Base-by-base conservation (phyloP, 2,329 filamentous ascomycete genomes). In the Drechslerella coelobrocha region DNA sequence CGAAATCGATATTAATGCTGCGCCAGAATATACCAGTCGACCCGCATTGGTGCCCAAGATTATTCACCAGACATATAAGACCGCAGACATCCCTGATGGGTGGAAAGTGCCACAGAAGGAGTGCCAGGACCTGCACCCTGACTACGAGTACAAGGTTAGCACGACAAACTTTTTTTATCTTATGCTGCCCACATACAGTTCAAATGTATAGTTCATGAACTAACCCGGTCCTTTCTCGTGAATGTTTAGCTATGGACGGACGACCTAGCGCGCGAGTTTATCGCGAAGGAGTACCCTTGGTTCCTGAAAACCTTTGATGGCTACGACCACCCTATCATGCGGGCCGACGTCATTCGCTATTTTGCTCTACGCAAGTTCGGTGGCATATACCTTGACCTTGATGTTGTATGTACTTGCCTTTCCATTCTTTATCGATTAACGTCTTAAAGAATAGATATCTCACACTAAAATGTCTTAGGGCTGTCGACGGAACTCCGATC, bases 331-430 rank as follows among this genome's bases (percentile, higher is more conserved):
- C 86, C 88, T 10, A 91, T 93, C 73, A 88, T 92, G 79, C 85
- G 89, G 71, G 88, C 89, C 61, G 90, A 93, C 76, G 83, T 89
- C 3, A 89, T 93, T 75, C 85, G 90, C 54, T 93, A 93, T 80
- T 92, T 93, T 77, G 83, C 92, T 19, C 82, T 94, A 29, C 83
- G 87, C 57, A 85, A 90, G 78, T 92, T 86, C 77, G 90, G 90
- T 61, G 90, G 90, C 41, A 87, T 91, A 61, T 93, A 93, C 78
- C 86, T 93, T 74, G 90, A 94, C 76, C 80, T 93, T 51, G 90
- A 94, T 78, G 87, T 87, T 78, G 84, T 85, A 78, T 47, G 84
- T 77, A n/a, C n/a, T n/a, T n/a, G n/a, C 41, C n/a, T 27, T 23
- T 51, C 10, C 39, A 7, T 17, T 51, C 52, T 21, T 19, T 17